Evolutionary conservation across 2,329 filamentous ascomycete genomes (phyloP).

Genomic region (Orbilia brochopaga): DNA sequence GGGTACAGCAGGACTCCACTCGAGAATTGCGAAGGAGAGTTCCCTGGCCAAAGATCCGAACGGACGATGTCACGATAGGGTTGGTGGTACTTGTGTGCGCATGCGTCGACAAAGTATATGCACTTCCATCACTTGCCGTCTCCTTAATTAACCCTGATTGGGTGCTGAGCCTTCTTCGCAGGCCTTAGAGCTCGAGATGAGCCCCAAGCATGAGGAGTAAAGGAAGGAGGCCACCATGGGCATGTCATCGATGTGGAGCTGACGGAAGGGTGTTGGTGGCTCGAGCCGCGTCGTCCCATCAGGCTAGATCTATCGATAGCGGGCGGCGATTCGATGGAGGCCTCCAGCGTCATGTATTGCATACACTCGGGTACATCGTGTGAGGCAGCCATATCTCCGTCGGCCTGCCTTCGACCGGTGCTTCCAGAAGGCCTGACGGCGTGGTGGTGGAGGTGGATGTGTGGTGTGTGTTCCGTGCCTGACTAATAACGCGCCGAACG

Average conservation of each 20-base stretch:
- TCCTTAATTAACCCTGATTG: constrained; percentile 43
- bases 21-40: constrained; percentile 49
- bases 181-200: constrained; percentile 41
- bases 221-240: neutral
- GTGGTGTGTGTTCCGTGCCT: constrained; percentile 5
- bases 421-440: constrained; percentile 37
- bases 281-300: constrained; percentile 39
- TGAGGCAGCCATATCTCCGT: constrained; percentile 37
- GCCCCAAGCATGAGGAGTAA: constrained; percentile 6
- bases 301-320: constrained; percentile 48
- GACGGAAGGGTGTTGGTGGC: constrained; percentile 26
- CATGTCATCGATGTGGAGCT: constrained; percentile 3
- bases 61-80: constrained; percentile 43
- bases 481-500: constrained; percentile 28
- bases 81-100: neutral
- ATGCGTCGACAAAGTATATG: neutral
- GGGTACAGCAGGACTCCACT: constrained; percentile 7
- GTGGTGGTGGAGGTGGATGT: neutral
- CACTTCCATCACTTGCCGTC: constrained; percentile 12
- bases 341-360: neutral
- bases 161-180: constrained; percentile 41
- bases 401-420: constrained; percentile 14
- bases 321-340: constrained; percentile 8
- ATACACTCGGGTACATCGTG: constrained; percentile 12
- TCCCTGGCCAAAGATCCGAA: constrained; percentile 46